Conservation (phyloP, 208 protist species). For the Eutreptiella sp. region DNA sequence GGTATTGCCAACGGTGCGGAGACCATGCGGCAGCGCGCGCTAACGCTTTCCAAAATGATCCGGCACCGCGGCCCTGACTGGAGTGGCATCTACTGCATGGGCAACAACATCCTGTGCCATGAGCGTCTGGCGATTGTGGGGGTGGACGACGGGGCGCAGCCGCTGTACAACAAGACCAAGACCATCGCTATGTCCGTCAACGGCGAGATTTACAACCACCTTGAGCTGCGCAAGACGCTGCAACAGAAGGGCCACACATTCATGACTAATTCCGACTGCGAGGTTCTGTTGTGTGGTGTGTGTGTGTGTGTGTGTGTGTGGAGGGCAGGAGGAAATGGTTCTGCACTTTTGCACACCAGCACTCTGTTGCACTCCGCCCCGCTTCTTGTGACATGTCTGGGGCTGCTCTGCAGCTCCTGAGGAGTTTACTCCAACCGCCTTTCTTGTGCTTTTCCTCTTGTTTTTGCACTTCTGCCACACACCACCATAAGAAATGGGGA, state of each 20-base stretch:
- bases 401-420: too few relatives aligned
- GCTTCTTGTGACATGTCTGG: background rate
- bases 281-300: slow-evolving; percentile 43
- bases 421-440: too few relatives aligned
- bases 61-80: slow-evolving; percentile 64
- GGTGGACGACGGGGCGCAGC: slow-evolving; percentile 54
- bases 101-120: slow-evolving; percentile 42
- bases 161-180: slow-evolving; percentile 41
- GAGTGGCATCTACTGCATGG: slow-evolving; percentile 42
- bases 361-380: too few relatives aligned
- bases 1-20: slow-evolving; percentile 22
- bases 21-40: slow-evolving; percentile 32
- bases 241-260: slow-evolving; percentile 42
- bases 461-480: too few relatives aligned
- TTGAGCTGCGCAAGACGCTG: too few relatives aligned
- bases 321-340: background rate
- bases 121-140: slow-evolving; percentile 63
- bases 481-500: too few relatives aligned
- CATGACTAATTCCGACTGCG: slow-evolving; percentile 66
- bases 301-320: too few relatives aligned
- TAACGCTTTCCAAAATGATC: slow-evolving; percentile 40
- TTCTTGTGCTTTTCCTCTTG: too few relatives aligned
- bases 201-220: slow-evolving; percentile 88
- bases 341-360: too few relatives aligned
- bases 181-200: slow-evolving; percentile 57